Evolutionary conservation across 352 stramenopile genomes (phyloP).

Genomic region (Globisporangium nunn): DNA sequence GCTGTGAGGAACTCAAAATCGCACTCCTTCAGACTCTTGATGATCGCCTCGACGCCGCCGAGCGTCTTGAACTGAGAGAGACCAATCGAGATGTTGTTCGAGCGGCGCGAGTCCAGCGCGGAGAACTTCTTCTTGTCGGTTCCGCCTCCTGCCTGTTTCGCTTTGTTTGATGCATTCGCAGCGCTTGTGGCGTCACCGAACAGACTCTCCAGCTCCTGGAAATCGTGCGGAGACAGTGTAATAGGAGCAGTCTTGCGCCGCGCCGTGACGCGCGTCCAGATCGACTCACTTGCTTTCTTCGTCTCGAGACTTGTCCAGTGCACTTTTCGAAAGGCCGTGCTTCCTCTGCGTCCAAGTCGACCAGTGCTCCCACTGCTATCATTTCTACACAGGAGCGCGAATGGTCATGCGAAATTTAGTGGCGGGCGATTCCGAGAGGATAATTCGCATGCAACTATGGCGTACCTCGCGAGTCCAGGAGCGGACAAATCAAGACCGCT

Average conservation of each 20-base stretch:
- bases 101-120: constrained; percentile 61
- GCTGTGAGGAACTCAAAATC: constrained; percentile 57
- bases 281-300: constrained; percentile 48
- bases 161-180: background rate
- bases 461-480: constrained; percentile 1
- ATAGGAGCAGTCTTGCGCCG: constrained; percentile 64
- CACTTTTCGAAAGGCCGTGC: constrained; percentile 60
- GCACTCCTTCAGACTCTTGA: constrained; percentile 37
- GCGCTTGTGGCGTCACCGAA: constrained; percentile 33
- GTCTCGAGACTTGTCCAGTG: constrained; percentile 73
- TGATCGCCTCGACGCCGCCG: constrained; percentile 37
- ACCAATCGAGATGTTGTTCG: constrained; percentile 79
- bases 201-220: constrained; percentile 43
- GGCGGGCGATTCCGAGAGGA: background rate
- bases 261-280: constrained; percentile 64
- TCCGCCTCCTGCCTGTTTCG: constrained; percentile 10
- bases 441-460: background rate
- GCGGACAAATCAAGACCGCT: constrained; percentile 13
- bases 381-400: background rate
- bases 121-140: constrained; percentile 39
- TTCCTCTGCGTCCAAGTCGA: constrained; percentile 27
- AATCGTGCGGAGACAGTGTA: constrained; percentile 60
- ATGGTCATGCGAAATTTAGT: background rate
- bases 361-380: constrained; percentile 5
- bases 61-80: constrained; percentile 66